phyloP scores from a whole-genome alignment of 371 early-diverging fungal genomes.

The Fennellomyces sp. region DNA sequence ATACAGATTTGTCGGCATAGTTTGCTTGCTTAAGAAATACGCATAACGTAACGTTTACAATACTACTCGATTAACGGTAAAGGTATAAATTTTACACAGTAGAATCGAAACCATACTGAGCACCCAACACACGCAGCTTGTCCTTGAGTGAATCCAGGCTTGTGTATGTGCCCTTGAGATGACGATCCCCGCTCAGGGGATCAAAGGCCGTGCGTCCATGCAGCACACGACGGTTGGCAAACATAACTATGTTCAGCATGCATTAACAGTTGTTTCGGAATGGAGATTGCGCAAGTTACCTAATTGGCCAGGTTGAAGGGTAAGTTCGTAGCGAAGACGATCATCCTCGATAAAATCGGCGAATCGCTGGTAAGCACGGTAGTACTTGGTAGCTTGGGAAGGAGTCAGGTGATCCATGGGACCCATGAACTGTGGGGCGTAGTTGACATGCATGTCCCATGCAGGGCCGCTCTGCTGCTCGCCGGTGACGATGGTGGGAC shows the following conservation, averaged over 20 bases:
- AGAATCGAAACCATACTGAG: slow-evolving; percentile 26
- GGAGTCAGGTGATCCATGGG: slow-evolving; percentile 64
- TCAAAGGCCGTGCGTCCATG: slow-evolving; percentile 87
- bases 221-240: slow-evolving; percentile 83
- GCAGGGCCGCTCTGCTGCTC: slow-evolving; percentile 38
- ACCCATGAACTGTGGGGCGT: slow-evolving; percentile 92
- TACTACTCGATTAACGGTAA: background rate
- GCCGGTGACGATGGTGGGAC: slow-evolving; percentile 71
- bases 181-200: slow-evolving; percentile 70
- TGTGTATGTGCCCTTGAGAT: slow-evolving; percentile 83
- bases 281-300: slow-evolving; percentile 13
- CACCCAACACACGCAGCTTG: slow-evolving; percentile 42
- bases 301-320: slow-evolving; percentile 75
- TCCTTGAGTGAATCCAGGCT: slow-evolving; percentile 84
- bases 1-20: no score
- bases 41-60: background rate
- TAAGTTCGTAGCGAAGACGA: slow-evolving; percentile 60
- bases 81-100: slow-evolving; percentile 15
- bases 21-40: no score
- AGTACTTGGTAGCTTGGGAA: slow-evolving; percentile 57
- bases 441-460: slow-evolving; percentile 69
- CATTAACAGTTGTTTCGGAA: background rate
- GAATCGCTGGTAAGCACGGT: slow-evolving; percentile 73
- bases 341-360: slow-evolving; percentile 63
- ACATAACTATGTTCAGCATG: slow-evolving; percentile 51